These are phyloP conservation scores for Cutaneotrichosporon curvatum DNA, from an alignment of 1,284 basidiomycete species.

Conservation along the genomic window DNA sequence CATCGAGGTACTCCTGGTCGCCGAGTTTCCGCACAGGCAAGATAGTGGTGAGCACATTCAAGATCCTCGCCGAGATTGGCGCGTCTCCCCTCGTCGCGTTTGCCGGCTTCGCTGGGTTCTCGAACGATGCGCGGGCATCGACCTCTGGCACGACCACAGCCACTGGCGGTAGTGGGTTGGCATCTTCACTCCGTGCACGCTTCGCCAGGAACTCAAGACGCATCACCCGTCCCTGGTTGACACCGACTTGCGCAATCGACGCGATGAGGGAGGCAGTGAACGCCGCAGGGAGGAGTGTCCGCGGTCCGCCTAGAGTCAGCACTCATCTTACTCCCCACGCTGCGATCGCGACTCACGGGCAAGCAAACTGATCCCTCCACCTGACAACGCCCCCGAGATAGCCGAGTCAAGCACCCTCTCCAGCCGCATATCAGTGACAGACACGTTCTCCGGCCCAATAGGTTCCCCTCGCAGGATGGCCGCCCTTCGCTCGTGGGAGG, in stretches of 20 bases:
- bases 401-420: constrained; percentile 34
- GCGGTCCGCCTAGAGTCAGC: constrained; percentile 25
- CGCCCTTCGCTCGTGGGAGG: constrained; percentile 20
- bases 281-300: constrained; percentile 25
- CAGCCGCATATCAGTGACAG: constrained; percentile 24
- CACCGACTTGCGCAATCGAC: constrained; percentile 24
- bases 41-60: constrained; percentile 23
- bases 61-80: constrained; percentile 28
- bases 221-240: constrained; percentile 30
- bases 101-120: not conserved
- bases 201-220: constrained; percentile 28
- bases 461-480: constrained; percentile 2
- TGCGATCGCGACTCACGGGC: constrained; percentile 18
- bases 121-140: not conserved
- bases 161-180: not conserved
- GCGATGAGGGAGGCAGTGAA: constrained; percentile 34
- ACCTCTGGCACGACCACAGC: not conserved
- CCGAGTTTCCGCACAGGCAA: constrained; percentile 36
- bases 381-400: constrained; percentile 29
- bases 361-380: constrained; percentile 21
- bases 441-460: not conserved
- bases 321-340: not conserved
- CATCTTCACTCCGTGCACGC: not conserved
- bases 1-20: constrained; percentile 36
- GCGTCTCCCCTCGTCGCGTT: constrained; percentile 10